Conservation (phyloP, 768 basidiomycete species). For the Melanogaster broomeanus region DNA sequence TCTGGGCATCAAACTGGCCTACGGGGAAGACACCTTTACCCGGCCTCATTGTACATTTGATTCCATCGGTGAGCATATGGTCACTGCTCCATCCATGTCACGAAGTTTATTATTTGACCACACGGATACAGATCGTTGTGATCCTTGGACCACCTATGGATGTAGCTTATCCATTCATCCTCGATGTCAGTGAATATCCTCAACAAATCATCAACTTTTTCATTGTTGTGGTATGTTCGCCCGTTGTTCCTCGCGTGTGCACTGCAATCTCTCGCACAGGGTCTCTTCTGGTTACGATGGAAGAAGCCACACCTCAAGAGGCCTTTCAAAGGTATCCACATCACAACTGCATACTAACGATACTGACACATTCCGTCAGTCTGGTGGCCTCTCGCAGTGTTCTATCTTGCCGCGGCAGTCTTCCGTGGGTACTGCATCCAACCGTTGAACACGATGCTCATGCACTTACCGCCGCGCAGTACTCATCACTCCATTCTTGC, state of each 20-base stretch:
- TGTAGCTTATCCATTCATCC: conserved; percentile 61
- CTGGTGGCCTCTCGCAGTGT: conserved; percentile 56
- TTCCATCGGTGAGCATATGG: conserved; percentile 44
- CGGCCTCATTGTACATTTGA: conserved; percentile 55
- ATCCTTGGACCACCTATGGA: conserved; percentile 54
- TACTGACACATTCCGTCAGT: conserved; percentile 30
- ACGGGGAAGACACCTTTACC: conserved; percentile 58
- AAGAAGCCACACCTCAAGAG: conserved; percentile 45
- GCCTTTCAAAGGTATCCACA: conserved; percentile 52
- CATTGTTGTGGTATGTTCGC: conserved; percentile 47
- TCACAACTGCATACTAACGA: background rate
- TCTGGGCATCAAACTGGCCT: conserved; percentile 67
- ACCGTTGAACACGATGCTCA: background rate
- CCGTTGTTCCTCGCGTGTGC: background rate
- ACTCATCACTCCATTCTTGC: conserved; percentile 55
- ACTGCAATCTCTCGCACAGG: conserved; percentile 28
- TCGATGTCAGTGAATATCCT: conserved; percentile 54
- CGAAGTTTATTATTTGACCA: conserved; percentile 37
- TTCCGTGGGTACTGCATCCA: conserved; percentile 44
- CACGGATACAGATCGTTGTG: conserved; percentile 43
- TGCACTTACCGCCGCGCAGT: conserved; percentile 32
- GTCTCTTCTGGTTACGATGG: conserved; percentile 58
- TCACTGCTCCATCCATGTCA: conserved; percentile 35
- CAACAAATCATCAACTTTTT: conserved; percentile 57
- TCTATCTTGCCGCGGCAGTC: conserved; percentile 51